Percentiles rank a stretch among this genome's conserved stretches.
These are phyloP conservation scores for Amylostereum areolatum DNA, from an alignment of 1,284 basidiomycete genomes.

Conservation along the genomic window DNA sequence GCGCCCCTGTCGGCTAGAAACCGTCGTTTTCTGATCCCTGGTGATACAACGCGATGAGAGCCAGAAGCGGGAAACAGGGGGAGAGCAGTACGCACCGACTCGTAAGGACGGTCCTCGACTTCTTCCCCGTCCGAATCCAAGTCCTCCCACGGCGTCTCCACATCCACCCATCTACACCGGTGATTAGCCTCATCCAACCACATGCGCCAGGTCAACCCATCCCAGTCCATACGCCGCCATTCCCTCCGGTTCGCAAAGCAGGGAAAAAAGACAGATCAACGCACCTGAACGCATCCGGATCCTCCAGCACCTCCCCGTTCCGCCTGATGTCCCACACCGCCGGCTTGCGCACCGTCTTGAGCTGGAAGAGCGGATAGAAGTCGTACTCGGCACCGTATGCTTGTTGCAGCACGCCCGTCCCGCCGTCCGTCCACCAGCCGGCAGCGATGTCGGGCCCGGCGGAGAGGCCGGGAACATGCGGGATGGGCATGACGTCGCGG, in stretches of 20 bases:
- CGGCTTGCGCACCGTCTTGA: background rate
- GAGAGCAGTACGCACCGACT: no score
- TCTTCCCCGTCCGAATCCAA: slow-evolving; percentile 11
- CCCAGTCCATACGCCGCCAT: no score
- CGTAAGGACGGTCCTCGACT: background rate
- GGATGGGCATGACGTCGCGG: background rate
- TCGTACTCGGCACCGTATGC: background rate
- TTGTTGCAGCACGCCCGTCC: slow-evolving; percentile 3
- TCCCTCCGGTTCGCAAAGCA: no score
- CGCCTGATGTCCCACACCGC: background rate
- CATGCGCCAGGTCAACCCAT: no score
- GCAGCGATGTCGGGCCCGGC: background rate
- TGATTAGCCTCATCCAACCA: no score
- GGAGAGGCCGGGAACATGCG: background rate
- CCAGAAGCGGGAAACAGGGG: no score
- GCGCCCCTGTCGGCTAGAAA: no score
- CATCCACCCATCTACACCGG: slow-evolving; percentile 12
- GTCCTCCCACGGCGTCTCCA: slow-evolving; percentile 7
- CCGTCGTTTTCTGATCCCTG: no score
- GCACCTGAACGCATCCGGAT: background rate
- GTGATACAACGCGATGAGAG: no score
- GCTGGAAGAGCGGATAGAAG: slow-evolving; percentile 5
- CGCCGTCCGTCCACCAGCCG: slow-evolving; percentile 4
- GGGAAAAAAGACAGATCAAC: background rate
- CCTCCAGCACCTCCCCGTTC: slow-evolving; percentile 1